These are phyloP conservation scores for Cladophialophora psammophila DNA, from an alignment of 2,329 filamentous ascomycete genomes.

Conservation along the genomic window DNA sequence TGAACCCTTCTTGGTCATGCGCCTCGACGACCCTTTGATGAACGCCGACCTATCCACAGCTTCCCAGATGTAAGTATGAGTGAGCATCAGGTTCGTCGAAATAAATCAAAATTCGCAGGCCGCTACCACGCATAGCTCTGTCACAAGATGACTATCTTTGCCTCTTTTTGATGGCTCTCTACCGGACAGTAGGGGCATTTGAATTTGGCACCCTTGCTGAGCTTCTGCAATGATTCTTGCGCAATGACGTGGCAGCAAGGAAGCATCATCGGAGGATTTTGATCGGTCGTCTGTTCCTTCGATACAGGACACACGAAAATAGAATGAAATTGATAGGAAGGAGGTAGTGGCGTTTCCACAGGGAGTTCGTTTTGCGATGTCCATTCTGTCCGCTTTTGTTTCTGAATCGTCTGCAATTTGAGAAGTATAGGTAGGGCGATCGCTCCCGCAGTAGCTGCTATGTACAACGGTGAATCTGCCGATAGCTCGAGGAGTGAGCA, in stretches of 20 bases:
- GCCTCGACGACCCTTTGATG: neutral
- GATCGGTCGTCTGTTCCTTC: slow-evolving; percentile 92
- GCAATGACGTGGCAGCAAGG: slow-evolving; percentile 95
- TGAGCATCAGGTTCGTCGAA: neutral
- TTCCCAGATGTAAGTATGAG: neutral
- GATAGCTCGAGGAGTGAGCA: slow-evolving; percentile 89
- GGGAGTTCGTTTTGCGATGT: slow-evolving; percentile 89
- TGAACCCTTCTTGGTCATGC: neutral
- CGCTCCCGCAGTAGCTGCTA: slow-evolving; percentile 88
- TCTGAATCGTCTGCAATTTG: slow-evolving; percentile 87
- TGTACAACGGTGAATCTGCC: slow-evolving; percentile 89
- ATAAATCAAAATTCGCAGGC: neutral
- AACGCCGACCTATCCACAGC: neutral
- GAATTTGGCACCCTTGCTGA: slow-evolving; percentile 80
- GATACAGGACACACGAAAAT: slow-evolving; percentile 98
- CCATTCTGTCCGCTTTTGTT: slow-evolving; percentile 91
- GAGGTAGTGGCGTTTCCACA: slow-evolving; percentile 72
- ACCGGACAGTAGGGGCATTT: slow-evolving; percentile 96
- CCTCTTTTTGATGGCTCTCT: slow-evolving; percentile 80
- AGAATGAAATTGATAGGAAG: slow-evolving; percentile 79
- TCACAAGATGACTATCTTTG: slow-evolving; percentile 73
- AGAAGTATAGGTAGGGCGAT: slow-evolving; percentile 88
- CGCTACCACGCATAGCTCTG: neutral
- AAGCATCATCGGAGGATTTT: slow-evolving; percentile 96
- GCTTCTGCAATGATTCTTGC: slow-evolving; percentile 77